phyloP scores from a whole-genome alignment of 768 basidiomycete genomes.

The Melanogaster broomeanus region DNA sequence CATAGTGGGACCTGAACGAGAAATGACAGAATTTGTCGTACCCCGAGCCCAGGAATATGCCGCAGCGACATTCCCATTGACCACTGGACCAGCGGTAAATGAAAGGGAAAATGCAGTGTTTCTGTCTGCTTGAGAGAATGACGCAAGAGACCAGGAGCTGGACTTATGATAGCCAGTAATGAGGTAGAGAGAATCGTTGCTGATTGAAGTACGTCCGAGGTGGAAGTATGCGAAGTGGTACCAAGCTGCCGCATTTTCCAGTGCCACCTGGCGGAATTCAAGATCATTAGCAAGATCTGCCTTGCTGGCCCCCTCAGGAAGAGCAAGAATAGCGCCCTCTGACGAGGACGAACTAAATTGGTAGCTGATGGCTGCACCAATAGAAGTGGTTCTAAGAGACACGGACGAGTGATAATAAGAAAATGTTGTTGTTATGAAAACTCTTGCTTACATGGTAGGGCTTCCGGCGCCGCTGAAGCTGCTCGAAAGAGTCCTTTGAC shows the following conservation, averaged over 20 bases:
- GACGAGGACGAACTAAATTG: neutral
- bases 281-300: neutral
- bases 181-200: conserved; percentile 19
- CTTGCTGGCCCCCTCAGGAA: conserved; percentile 28
- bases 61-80: neutral
- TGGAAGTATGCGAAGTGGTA: conserved; percentile 17
- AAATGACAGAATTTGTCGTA: neutral
- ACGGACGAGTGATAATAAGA: neutral
- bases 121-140: neutral
- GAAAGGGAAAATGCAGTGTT: no score
- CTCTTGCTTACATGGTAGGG: neutral
- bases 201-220: neutral
- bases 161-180: conserved; percentile 30
- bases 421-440: no score
- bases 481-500: neutral
- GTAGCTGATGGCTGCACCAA: neutral
- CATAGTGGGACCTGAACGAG: neutral
- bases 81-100: neutral
- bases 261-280: conserved; percentile 17
- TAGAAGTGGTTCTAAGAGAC: neutral
- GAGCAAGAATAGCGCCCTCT: conserved; percentile 29
- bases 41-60: neutral
- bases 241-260: conserved; percentile 20
- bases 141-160: conserved; percentile 24
- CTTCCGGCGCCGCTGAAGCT: neutral